A percentile compares a stretch with the other conserved stretches of the same genome.
Conservation (phyloP, 192 early-diverging fungal species). For the Backusella morwellensis region DNA sequence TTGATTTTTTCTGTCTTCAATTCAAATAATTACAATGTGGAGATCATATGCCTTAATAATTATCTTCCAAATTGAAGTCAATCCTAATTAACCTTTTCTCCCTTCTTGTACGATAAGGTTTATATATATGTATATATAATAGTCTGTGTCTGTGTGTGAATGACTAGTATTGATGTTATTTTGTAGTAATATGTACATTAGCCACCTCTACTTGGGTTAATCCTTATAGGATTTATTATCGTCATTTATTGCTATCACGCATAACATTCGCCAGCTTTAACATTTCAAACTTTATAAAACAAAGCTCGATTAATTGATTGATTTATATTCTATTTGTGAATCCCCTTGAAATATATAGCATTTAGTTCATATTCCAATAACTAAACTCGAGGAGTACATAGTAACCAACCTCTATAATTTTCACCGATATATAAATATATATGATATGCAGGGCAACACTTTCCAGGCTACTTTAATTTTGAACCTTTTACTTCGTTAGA, state of each 20-base stretch:
- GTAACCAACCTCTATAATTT: too few relatives aligned
- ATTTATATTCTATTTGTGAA: background rate
- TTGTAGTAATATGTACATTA: background rate
- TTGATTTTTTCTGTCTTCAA: conserved; percentile 5
- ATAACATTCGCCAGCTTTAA: background rate
- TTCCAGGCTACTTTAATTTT: background rate
- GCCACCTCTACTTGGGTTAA: background rate
- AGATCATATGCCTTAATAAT: background rate
- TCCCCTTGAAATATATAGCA: background rate
- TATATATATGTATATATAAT: background rate
- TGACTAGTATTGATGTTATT: background rate
- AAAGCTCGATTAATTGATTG: background rate
- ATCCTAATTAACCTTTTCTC: background rate
- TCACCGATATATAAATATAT: background rate
- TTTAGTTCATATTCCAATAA: background rate
- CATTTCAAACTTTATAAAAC: background rate
- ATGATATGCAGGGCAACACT: background rate
- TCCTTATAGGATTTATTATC: background rate
- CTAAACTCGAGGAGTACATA: conserved; percentile 1
- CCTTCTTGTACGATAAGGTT: too few relatives aligned
- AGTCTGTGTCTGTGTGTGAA: background rate
- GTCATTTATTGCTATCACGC: background rate
- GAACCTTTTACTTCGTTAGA: background rate
- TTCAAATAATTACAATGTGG: background rate
- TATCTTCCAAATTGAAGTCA: background rate